Conservation (phyloP, 164 flowering plant species). For the Aristolochia fimbriata region DNA sequence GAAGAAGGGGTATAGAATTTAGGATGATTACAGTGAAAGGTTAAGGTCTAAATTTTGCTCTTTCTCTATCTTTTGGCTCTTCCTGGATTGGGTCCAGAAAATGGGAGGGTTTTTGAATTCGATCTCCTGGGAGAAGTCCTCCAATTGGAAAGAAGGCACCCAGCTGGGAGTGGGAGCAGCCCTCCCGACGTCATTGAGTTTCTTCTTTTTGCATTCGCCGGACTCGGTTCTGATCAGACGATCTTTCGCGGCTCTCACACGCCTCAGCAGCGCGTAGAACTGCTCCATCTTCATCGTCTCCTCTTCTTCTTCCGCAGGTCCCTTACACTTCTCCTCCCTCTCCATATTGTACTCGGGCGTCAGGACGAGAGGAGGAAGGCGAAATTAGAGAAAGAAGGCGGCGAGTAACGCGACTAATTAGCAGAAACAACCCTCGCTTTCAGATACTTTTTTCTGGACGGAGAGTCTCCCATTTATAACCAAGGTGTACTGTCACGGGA, state of each 20-base stretch:
- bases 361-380: too few relatives aligned
- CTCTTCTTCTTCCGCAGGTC: background rate
- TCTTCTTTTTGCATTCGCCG: background rate
- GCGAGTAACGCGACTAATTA: too few relatives aligned
- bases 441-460: too few relatives aligned
- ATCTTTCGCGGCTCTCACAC: background rate
- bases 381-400: too few relatives aligned
- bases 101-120: background rate
- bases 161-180: too few relatives aligned
- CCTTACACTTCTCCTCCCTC: background rate
- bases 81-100: background rate
- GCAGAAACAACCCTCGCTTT: too few relatives aligned
- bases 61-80: background rate
- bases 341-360: background rate
- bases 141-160: background rate
- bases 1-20: too few relatives aligned
- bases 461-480: too few relatives aligned
- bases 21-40: background rate
- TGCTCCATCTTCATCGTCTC: background rate
- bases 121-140: constrained; percentile 1
- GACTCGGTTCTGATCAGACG: background rate
- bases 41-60: background rate
- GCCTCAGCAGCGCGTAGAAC: constrained; percentile 3
- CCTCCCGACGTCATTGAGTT: background rate
- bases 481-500: too few relatives aligned